Evolutionary conservation across 495 filamentous ascomycete genomes (phyloP).

Genomic region (Aspergillus asperescens): DNA sequence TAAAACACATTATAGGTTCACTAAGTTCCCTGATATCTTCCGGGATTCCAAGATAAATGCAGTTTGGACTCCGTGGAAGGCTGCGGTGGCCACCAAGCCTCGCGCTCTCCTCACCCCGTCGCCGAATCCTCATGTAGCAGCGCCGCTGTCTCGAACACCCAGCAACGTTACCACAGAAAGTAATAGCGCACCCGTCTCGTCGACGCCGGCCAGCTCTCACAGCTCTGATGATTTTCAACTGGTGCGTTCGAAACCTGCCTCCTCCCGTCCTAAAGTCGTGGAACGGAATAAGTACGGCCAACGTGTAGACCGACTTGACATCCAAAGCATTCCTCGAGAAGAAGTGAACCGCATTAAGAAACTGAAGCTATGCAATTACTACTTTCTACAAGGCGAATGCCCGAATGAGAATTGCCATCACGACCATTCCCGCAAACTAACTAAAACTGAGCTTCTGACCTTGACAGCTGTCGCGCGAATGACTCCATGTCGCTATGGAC

Average conservation of each 20-base stretch:
- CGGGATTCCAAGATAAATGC: constrained; percentile 56
- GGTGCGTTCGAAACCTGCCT: constrained; percentile 48
- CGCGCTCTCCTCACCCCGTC: constrained; percentile 37
- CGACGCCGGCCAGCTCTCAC: constrained; percentile 29
- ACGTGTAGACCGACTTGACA: constrained; percentile 56
- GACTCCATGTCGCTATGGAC: constrained; percentile 71
- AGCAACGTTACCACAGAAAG: constrained; percentile 39
- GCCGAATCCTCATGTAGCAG: constrained; percentile 36
- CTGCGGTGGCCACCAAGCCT: constrained; percentile 31
- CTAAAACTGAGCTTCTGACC: constrained; percentile 58
- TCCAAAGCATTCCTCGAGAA: constrained; percentile 50
- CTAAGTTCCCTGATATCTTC: constrained; percentile 62
- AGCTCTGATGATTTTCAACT: constrained; percentile 35
- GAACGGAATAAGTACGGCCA: constrained; percentile 72
- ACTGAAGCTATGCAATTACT: constrained; percentile 80
- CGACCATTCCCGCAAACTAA: constrained; percentile 67
- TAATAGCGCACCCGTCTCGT: constrained; percentile 30
- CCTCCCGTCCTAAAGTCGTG: constrained; percentile 46
- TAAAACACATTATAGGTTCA: constrained; percentile 50
- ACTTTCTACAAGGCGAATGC: constrained; percentile 73
- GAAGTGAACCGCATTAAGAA: constrained; percentile 58
- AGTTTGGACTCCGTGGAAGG: constrained; percentile 37
- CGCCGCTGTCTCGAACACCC: constrained; percentile 35
- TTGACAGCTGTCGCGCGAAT: constrained; percentile 68
- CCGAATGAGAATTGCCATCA: constrained; percentile 68